Percentiles rank a stretch among this genome's conserved stretches.
Conservation (phyloP, 176 grass and related monocot species). For the Musa schizocarpa region DNA sequence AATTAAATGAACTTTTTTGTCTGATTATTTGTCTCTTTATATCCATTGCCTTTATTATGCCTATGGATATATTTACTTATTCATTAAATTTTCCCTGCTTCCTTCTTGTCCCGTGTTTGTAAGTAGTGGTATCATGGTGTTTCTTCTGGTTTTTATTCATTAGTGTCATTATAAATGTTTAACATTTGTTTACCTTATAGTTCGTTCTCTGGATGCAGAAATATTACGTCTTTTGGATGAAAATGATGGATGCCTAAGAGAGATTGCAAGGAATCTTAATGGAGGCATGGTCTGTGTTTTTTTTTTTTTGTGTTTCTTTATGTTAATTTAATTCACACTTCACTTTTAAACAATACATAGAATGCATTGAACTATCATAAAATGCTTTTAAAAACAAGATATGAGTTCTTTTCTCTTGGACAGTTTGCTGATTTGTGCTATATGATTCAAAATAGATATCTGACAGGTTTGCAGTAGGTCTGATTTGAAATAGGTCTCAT, state of each 20-base stretch:
- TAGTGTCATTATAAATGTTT: neutral
- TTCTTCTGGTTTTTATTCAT: neutral
- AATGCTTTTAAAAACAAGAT: no score
- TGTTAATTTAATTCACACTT: neutral
- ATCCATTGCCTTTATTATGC: no score
- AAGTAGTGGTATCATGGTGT: neutral
- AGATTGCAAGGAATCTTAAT: neutral
- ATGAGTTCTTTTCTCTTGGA: no score
- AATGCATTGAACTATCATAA: neutral
- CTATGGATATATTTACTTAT: neutral
- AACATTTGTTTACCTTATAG: neutral
- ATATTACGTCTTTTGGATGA: neutral
- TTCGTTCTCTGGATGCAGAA: neutral
- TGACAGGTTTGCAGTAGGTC: no score
- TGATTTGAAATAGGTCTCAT: no score
- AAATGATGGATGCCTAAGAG: neutral
- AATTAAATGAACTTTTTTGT: no score
- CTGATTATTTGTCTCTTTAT: no score
- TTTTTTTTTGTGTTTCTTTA: neutral
- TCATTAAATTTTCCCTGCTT: neutral
- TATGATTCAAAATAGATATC: no score
- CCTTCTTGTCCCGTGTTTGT: neutral
- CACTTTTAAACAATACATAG: neutral
- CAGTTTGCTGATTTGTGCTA: no score
- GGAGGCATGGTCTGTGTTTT: conserved; percentile 7